Conservation (phyloP, 2,329 filamentous ascomycete species). For the Rhynchosporium secalis region DNA sequence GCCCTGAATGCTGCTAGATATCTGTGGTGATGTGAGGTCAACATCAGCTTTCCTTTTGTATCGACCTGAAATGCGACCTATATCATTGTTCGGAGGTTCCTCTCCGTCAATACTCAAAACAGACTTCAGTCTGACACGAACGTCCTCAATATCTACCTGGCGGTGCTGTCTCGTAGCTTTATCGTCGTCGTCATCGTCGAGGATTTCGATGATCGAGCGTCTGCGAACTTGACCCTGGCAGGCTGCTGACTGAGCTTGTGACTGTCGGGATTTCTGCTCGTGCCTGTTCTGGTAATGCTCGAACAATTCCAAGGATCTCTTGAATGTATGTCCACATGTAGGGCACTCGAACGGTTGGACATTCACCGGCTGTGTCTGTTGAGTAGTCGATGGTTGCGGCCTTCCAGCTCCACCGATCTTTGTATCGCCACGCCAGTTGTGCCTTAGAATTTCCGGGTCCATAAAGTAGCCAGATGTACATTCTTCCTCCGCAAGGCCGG, state of each 20-base stretch:
- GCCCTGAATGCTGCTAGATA: not conserved
- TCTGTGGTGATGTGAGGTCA: not conserved
- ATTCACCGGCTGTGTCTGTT: too few relatives aligned
- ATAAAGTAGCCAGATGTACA: conserved; percentile 15
- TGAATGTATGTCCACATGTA: not conserved
- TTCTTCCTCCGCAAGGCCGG: conserved; percentile 15
- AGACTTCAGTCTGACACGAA: not conserved
- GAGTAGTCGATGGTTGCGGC: not conserved
- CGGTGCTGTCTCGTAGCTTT: not conserved
- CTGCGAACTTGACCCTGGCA: not conserved
- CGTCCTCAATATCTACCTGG: not conserved
- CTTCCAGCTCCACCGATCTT: conserved; percentile 20
- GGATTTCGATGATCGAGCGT: conserved; percentile 2
- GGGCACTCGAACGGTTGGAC: conserved; percentile 1
- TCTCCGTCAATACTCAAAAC: conserved; percentile 7
- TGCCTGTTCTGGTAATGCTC: conserved; percentile 7
- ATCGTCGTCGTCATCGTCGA: not conserved
- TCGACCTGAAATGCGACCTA: not conserved
- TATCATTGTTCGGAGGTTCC: not conserved
- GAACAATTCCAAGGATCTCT: not conserved
- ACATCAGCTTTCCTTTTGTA: not conserved
- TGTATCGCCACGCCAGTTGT: conserved; percentile 22
- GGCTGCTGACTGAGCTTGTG: not conserved
- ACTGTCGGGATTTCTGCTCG: not conserved
- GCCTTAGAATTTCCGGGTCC: not conserved